phyloP scores from a whole-genome alignment of 2,329 filamentous ascomycete species.

The Myriosclerotinia curreyana region DNA sequence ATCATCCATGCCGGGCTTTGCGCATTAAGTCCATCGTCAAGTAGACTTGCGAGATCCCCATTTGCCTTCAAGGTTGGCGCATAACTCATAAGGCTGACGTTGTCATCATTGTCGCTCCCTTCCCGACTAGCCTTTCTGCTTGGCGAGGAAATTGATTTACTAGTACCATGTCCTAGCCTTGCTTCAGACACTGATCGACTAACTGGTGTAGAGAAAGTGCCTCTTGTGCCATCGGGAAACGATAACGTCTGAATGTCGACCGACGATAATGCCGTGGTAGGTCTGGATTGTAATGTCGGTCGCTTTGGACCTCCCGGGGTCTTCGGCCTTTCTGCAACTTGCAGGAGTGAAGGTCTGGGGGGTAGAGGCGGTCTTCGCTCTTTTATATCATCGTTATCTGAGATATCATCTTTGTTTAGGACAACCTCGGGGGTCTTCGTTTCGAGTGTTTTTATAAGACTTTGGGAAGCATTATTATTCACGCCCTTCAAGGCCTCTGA shows the following conservation, averaged over 20 bases:
- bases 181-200: conserved; percentile 36
- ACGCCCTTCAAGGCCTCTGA: conserved; percentile 24
- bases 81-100: conserved; percentile 49
- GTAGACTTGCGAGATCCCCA: conserved; percentile 77
- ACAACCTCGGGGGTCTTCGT: conserved; percentile 1
- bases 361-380: conserved; percentile 46
- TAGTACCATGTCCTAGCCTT: conserved; percentile 31
- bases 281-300: conserved; percentile 53
- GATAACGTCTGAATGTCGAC: conserved; percentile 76
- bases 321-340: conserved; percentile 25
- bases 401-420: conserved; percentile 8
- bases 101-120: conserved; percentile 50
- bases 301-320: conserved; percentile 29
- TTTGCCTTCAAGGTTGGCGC: conserved; percentile 49
- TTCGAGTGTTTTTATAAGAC: conserved; percentile 2
- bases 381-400: conserved; percentile 34
- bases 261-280: conserved; percentile 82
- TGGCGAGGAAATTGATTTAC: conserved; percentile 31
- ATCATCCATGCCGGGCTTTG: conserved; percentile 68
- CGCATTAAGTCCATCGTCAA: conserved; percentile 66
- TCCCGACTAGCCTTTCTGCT: conserved; percentile 38
- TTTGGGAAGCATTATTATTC: conserved; percentile 5
- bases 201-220: conserved; percentile 54
- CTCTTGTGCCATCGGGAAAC: conserved; percentile 65
- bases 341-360: conserved; percentile 43